Conservation (phyloP, 2,329 filamentous ascomycete species). For the Fusarium lateritium region DNA sequence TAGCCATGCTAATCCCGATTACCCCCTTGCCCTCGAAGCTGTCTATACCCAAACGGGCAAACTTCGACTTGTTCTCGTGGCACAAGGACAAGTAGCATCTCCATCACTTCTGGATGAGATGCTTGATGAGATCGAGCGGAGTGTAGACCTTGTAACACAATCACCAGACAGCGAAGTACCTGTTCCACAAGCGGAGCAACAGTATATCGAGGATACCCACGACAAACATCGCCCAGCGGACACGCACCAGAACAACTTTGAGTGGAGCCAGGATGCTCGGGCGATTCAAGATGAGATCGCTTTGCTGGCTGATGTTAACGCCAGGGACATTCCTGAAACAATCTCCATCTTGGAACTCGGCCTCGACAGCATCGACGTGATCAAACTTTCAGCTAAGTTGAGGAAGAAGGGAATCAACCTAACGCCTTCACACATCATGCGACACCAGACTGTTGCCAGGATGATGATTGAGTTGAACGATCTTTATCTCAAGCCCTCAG, state of each 20-base stretch:
- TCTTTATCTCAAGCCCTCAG: background rate
- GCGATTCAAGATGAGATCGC: constrained; percentile 75
- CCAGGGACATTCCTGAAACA: constrained; percentile 66
- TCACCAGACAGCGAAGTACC: constrained; percentile 29
- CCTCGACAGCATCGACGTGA: constrained; percentile 91
- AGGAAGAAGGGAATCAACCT: constrained; percentile 72
- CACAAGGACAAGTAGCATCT: constrained; percentile 62
- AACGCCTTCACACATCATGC: constrained; percentile 84
- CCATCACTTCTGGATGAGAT: constrained; percentile 45
- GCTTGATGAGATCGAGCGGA: constrained; percentile 58
- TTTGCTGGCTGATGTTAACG: constrained; percentile 68
- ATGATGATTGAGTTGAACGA: constrained; percentile 59
- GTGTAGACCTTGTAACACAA: constrained; percentile 24
- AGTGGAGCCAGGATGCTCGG: constrained; percentile 70
- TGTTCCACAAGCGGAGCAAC: background rate
- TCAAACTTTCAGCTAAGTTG: constrained; percentile 83
- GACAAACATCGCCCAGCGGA: constrained; percentile 53
- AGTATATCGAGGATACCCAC: background rate
- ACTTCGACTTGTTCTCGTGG: constrained; percentile 72
- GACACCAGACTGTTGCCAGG: constrained; percentile 74
- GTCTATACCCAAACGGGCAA: constrained; percentile 64
- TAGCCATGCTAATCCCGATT: constrained; percentile 70
- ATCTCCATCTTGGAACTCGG: constrained; percentile 85
- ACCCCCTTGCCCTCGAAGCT: constrained; percentile 83
- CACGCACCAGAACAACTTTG: constrained; percentile 56